phyloP scores from a whole-genome alignment of 2,329 filamentous ascomycete genomes.

The Dactylellina drechsleri region DNA sequence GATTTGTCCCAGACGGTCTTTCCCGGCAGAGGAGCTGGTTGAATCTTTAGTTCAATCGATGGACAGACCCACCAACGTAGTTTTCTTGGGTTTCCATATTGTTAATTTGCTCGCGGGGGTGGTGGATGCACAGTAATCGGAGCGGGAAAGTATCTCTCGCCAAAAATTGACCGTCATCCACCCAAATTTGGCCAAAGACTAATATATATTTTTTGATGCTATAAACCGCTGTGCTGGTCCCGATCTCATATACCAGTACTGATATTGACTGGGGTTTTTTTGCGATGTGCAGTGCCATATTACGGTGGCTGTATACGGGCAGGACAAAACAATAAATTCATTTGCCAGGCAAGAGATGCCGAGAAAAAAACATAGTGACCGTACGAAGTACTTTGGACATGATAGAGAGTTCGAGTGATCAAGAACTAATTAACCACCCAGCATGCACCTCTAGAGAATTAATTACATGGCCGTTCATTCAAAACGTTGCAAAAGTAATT shows the following conservation, averaged over 20 bases:
- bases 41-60: neutral
- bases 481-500: constrained; percentile 5
- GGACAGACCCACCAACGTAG: neutral
- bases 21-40: constrained; percentile 16
- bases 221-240: too few species aligned
- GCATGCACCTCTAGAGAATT: neutral
- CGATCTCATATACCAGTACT: neutral
- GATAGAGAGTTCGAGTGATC: neutral
- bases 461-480: neutral
- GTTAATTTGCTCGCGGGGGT: neutral
- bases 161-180: constrained; percentile 22
- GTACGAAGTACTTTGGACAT: too few species aligned
- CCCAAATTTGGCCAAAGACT: constrained; percentile 19
- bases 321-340: neutral
- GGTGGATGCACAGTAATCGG: constrained; percentile 21
- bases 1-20: neutral
- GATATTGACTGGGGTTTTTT: neutral
- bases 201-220: constrained; percentile 18
- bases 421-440: constrained; percentile 1
- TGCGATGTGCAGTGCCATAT: neutral
- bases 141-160: constrained; percentile 20
- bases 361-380: neutral
- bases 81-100: constrained; percentile 2
- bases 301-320: constrained; percentile 13
- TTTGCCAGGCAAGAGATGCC: constrained; percentile 11